These are phyloP conservation scores for Heracleum sosnowskyi DNA, from an alignment of 129 eudicot genomes.

Conservation along the genomic window DNA sequence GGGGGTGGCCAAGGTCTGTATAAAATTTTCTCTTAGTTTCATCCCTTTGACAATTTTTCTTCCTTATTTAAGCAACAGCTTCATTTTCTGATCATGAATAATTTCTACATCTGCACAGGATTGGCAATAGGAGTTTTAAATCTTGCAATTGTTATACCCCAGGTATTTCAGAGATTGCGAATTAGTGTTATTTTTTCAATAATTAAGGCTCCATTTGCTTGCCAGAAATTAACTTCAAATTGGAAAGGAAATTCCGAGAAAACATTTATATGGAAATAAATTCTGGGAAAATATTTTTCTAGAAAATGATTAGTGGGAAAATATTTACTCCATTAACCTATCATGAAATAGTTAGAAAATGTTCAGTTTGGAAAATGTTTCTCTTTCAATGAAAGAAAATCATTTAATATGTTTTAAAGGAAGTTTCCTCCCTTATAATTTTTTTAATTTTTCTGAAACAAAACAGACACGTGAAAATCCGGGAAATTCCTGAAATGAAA, in stretches of 20 bases:
- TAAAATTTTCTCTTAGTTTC: background rate
- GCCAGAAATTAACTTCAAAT: background rate
- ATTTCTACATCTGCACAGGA: constrained; percentile 36
- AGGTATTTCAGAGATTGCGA: constrained; percentile 38
- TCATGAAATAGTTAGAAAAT: background rate
- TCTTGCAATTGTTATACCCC: constrained; percentile 92
- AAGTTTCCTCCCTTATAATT: background rate
- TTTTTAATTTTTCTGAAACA: background rate
- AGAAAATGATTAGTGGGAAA: background rate
- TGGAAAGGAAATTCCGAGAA: background rate
- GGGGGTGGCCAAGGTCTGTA: constrained; percentile 96
- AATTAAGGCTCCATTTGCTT: background rate
- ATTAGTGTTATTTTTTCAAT: background rate
- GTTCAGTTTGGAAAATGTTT: background rate
- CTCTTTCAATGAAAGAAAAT: background rate
- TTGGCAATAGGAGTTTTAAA: constrained; percentile 95
- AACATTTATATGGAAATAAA: background rate
- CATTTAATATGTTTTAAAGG: background rate
- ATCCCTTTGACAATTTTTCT: background rate
- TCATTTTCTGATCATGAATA: constrained; percentile 6
- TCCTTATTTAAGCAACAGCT: background rate
- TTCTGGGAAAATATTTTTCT: no score
- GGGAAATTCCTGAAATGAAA: background rate
- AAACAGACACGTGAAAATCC: background rate
- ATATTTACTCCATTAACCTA: background rate